Evolutionary conservation across 176 grass and related monocot species (phyloP).

Genomic region (Cenchrus fungigraminus): DNA sequence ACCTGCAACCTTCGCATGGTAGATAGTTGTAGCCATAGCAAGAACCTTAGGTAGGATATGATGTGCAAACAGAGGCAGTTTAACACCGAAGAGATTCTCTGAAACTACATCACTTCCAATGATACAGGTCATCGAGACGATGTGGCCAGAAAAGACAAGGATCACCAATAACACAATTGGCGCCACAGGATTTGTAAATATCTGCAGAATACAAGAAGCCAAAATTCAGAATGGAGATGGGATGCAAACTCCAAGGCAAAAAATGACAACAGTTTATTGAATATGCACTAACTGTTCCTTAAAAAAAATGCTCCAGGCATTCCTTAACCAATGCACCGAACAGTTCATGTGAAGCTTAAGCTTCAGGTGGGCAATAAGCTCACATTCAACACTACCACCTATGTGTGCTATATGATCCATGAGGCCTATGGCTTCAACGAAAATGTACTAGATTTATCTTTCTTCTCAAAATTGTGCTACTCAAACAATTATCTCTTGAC

Average conservation of each 20-base stretch:
- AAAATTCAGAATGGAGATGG: constrained; percentile 4
- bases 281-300: neutral
- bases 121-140: constrained; percentile 63
- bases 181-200: constrained; percentile 66
- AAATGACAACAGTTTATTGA: neutral
- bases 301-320: neutral
- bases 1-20: constrained; percentile 60
- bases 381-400: neutral
- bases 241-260: neutral
- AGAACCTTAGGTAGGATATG: constrained; percentile 61
- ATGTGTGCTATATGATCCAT: neutral
- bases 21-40: constrained; percentile 58
- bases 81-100: constrained; percentile 63
- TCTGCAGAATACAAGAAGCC: constrained; percentile 51
- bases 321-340: no score
- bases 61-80: constrained; percentile 48
- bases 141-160: constrained; percentile 77
- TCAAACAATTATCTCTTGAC: neutral
- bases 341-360: neutral
- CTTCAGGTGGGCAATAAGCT: neutral
- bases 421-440: neutral
- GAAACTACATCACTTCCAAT: constrained; percentile 56
- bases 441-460: neutral
- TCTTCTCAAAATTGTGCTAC: neutral
- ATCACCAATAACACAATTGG: constrained; percentile 70